Base-by-base conservation (phyloP, 805 yeast species). In the Saccharomycopsis fermentans region DNA sequence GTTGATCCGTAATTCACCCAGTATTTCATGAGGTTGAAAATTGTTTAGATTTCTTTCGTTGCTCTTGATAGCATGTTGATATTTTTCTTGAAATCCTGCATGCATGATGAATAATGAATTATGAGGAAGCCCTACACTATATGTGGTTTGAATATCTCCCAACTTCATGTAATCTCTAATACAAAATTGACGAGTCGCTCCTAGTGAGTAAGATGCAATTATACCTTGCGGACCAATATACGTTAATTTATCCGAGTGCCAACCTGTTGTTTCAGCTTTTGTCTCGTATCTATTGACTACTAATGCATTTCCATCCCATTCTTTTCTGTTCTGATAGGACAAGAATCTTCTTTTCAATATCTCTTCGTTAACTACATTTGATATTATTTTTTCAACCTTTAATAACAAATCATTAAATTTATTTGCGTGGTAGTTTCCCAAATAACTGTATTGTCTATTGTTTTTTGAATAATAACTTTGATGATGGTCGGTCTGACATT, bases 81-180 rank as follows among this genome's bases (percentile, higher is more conserved):
- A 87, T 55, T 79, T 81, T 63, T 87, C 96, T 67, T 87, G 96
- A 61, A 87, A 83, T 0, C 89, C 90, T 0, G 89, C 86, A 60
- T 84, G 82, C 95, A 87, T 87, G 2, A 87, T 69, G 2, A 87
- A 65, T 40, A 87, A 67, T 8, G 87, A 77, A 65, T 87, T 87
- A 67, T 87, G 90, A 0, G 88, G 86, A 2, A 84, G 51, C 27
- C 51, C 60, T 17, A 58, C 32, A 50, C 51, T 55, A 19, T 58
- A 66, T n/a, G 82, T 84, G 0, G 84, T 73, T 50, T 43, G 60
- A 53, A 6, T 60, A 57, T 50, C 61, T 55, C 34, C 67, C 61
- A n/a, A 17, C 48, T 57, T 57, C 29, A 57, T 14, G 63, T 64
- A 56, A 59, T 75, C 75, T 57, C 84, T 70, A 4, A 86, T 67